Conservation (phyloP, 1,139 yeast genomes). For the Taiozyma sp. region DNA sequence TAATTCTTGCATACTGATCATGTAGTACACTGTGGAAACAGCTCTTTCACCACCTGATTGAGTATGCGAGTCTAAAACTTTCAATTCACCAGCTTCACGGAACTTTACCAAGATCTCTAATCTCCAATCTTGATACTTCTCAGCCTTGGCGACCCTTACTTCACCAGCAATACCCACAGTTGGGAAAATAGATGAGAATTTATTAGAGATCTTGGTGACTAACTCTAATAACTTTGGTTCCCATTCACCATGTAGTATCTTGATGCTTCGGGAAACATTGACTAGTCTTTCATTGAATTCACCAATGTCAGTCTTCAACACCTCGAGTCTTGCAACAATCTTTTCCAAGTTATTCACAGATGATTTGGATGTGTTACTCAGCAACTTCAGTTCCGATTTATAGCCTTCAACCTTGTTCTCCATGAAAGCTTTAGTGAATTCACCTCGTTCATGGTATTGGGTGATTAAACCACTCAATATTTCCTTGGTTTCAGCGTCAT, state of each 20-base stretch:
- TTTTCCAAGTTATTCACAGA: constrained; percentile 34
- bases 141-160: constrained; percentile 51
- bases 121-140: constrained; percentile 71
- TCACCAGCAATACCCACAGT: constrained; percentile 85
- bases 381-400: constrained; percentile 32
- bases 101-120: constrained; percentile 83
- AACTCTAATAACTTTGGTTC: constrained; percentile 52
- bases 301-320: constrained; percentile 26
- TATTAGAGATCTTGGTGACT: constrained; percentile 49
- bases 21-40: constrained; percentile 85
- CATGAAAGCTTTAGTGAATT: constrained; percentile 37
- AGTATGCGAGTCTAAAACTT: constrained; percentile 73
- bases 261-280: constrained; percentile 34
- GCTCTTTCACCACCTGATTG: constrained; percentile 99
- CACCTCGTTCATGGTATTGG: constrained; percentile 37
- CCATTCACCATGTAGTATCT: constrained; percentile 42
- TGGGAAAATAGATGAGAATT: constrained; percentile 62
- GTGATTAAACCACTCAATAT: constrained; percentile 41
- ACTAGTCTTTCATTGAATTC: constrained; percentile 26
- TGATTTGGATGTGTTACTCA: constrained; percentile 34
- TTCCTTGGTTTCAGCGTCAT: constrained; percentile 40
- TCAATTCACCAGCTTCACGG: constrained; percentile 67
- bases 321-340: constrained; percentile 25
- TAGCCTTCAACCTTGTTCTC: constrained; percentile 30
- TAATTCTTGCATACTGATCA: constrained; percentile 89